Base-by-base conservation (phyloP, 2,329 filamentous ascomycete genomes). In the Calonectria pseudoturangicola region DNA sequence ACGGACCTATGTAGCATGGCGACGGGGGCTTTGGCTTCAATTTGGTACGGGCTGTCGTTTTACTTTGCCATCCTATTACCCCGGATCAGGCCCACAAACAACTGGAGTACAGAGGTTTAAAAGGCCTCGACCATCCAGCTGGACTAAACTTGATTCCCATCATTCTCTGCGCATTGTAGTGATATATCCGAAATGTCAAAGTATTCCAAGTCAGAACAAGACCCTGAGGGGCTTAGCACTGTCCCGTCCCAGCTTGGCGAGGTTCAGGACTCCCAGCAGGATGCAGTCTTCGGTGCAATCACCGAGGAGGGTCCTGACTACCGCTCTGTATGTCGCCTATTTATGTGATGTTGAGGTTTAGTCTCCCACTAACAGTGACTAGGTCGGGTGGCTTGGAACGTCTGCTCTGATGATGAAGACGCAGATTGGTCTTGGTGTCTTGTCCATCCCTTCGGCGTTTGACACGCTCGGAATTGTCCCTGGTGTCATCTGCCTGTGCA, bases 371-470 rank as follows among this genome's bases (percentile, higher is more conserved):
- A 54, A 66, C 45, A 41, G 3, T 28, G 18, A 12, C 25, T 33
- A 83, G 82, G 86, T 41, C 25, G 84, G 85, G 58, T 87, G 85
- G 86, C 60, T 84, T 3, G 85, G 84, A 30, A 85, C 86, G 16
- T 75, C 81, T 0, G 83, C 82, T 30, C 80, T 87, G 54, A 87
- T 86, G 85, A 84, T 86, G 82, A 87, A 87, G 79, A 85, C 83
- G 2, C 84, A 86, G 71, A 84, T 87, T 45, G 85, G 85, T 45
- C 81, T 87, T 1, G 78, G 85, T 60, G 86, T 88, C 25, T 82
- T 89, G 21, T 87, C 87, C 1, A 87, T 89, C 43, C 87, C 87
- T 1, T 73, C 80, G 4, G 83, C 84, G 0, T 87, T 88, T 73
- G 80, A 89, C 70, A 81, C 80, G 2, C 81, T 89, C 12, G 87